These are phyloP conservation scores for Podospora didyma DNA, from an alignment of 495 filamentous ascomycete species.

Conservation along the genomic window DNA sequence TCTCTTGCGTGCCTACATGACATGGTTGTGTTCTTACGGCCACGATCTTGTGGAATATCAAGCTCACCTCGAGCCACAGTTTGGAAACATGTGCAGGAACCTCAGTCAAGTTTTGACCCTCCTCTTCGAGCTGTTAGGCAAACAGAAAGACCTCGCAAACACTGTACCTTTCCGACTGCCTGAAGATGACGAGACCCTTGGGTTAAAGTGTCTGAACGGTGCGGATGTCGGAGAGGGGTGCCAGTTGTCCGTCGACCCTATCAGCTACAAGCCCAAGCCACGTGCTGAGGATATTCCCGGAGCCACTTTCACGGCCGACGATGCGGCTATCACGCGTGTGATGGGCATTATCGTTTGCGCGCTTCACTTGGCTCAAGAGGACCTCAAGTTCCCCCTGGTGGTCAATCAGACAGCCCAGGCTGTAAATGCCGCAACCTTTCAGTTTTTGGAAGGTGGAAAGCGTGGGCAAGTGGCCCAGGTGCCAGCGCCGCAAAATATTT, in stretches of 20 bases:
- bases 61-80: constrained; percentile 37
- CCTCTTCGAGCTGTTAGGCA: constrained; percentile 26
- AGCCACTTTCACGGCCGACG: constrained; percentile 13
- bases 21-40: constrained; percentile 39
- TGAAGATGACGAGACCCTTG: constrained; percentile 41
- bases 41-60: constrained; percentile 34
- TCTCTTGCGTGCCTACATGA: constrained; percentile 40
- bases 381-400: constrained; percentile 21
- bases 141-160: constrained; percentile 19
- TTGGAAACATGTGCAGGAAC: constrained; percentile 34
- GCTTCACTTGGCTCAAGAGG: constrained; percentile 16
- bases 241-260: constrained; percentile 23
- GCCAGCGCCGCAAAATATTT: neutral
- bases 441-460: constrained; percentile 22
- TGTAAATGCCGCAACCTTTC: constrained; percentile 14
- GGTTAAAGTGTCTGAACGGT: constrained; percentile 37
- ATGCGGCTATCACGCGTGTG: constrained; percentile 17
- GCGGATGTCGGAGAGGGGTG: constrained; percentile 24
- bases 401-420: constrained; percentile 6
- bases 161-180: constrained; percentile 30
- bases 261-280: constrained; percentile 20
- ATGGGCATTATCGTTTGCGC: constrained; percentile 21
- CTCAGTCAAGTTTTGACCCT: constrained; percentile 35
- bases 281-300: constrained; percentile 19
- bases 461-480: neutral